These are phyloP conservation scores for Glarea lozoyensis DNA, from an alignment of 495 filamentous ascomycete species.

Conservation along the genomic window DNA sequence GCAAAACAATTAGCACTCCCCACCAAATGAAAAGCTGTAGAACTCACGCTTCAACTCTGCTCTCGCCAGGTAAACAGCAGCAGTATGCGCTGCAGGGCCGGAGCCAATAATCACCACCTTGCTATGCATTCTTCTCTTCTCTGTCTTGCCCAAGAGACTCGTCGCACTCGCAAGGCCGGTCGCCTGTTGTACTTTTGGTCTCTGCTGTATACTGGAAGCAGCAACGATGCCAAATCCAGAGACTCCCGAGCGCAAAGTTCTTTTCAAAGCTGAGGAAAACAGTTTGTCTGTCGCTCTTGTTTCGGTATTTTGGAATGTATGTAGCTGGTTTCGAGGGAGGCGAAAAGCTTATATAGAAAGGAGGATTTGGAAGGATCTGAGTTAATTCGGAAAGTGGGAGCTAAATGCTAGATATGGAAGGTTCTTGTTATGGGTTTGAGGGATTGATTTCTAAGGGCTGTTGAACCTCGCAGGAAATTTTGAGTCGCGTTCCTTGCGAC, in stretches of 20 bases:
- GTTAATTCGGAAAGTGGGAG: background rate
- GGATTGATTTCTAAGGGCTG: slow-evolving; percentile 10
- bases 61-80: slow-evolving; percentile 89
- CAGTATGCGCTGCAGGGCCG: slow-evolving; percentile 94
- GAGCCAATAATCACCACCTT: slow-evolving; percentile 87
- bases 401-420: background rate
- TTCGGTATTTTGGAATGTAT: slow-evolving; percentile 6
- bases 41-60: slow-evolving; percentile 66
- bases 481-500: slow-evolving; percentile 1
- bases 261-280: slow-evolving; percentile 71
- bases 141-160: slow-evolving; percentile 27
- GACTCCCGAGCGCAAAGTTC: slow-evolving; percentile 47
- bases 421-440: background rate
- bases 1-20: slow-evolving; percentile 3
- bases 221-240: slow-evolving; percentile 48
- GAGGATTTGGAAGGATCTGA: slow-evolving; percentile 1
- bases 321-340: too few relatives aligned
- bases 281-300: slow-evolving; percentile 50
- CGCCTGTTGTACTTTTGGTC: slow-evolving; percentile 33
- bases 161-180: slow-evolving; percentile 1
- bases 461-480: background rate
- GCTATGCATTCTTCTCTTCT: slow-evolving; percentile 53
- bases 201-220: slow-evolving; percentile 55
- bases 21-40: slow-evolving; percentile 22
- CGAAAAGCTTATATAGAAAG: too few relatives aligned